Percentiles rank a stretch among this genome's conserved stretches.
These are phyloP conservation scores for Fraxinus nigra DNA, from an alignment of 305 asterid species.

Conservation along the genomic window DNA sequence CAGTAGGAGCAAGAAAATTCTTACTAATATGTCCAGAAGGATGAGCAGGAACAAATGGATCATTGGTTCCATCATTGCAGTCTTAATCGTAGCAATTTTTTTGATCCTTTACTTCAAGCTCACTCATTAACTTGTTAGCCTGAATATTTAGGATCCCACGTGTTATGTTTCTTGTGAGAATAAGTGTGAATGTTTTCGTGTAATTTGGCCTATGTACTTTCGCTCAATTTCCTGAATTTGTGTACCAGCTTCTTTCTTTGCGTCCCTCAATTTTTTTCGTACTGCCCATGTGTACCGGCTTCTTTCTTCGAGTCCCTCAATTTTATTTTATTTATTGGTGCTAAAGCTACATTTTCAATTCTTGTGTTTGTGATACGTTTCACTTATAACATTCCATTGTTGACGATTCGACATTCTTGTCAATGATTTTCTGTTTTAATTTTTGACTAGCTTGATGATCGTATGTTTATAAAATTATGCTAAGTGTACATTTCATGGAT, in stretches of 20 bases:
- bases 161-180: background rate
- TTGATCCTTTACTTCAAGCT: constrained; percentile 66
- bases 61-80: constrained; percentile 48
- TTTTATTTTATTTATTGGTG: background rate
- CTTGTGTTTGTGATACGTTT: background rate
- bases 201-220: background rate
- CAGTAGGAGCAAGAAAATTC: constrained; percentile 63
- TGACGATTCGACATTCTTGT: background rate
- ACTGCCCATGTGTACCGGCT: background rate
- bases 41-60: constrained; percentile 76
- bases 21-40: constrained; percentile 66
- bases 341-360: background rate
- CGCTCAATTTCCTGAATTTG: background rate
- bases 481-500: too few species aligned
- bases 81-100: constrained; percentile 53
- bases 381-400: background rate
- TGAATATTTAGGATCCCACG: background rate
- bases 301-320: background rate
- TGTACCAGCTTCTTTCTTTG: background rate
- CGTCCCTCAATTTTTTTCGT: background rate
- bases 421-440: background rate
- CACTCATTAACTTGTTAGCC: constrained; percentile 26
- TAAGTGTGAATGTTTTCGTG: background rate
- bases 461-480: background rate
- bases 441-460: background rate